Percentiles rank a stretch among this genome's conserved stretches.
These are phyloP conservation scores for Ceratocystis papillata DNA, from an alignment of 2,329 filamentous ascomycete species.

Conservation along the genomic window DNA sequence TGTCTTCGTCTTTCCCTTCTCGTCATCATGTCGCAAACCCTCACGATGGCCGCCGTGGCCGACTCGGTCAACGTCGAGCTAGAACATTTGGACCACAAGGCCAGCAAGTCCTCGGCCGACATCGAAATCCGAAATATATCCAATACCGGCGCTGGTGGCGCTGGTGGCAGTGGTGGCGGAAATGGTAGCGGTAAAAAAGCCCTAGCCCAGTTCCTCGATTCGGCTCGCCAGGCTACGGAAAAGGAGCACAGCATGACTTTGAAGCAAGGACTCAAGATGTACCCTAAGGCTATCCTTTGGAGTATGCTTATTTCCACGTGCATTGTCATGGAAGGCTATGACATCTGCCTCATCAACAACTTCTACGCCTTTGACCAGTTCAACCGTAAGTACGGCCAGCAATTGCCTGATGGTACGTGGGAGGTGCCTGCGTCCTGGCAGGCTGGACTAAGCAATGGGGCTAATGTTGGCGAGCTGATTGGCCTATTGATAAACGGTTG, in stretches of 20 bases:
- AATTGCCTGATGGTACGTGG: conserved; percentile 37
- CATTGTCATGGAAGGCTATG: conserved; percentile 86
- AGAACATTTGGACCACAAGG: conserved; percentile 40
- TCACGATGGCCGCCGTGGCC: conserved; percentile 21
- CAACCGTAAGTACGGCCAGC: conserved; percentile 46
- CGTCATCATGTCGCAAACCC: conserved; percentile 23
- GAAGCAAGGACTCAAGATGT: conserved; percentile 64
- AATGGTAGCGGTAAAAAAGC: conserved; percentile 35
- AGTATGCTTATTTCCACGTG: conserved; percentile 78
- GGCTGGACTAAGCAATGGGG: conserved; percentile 50
- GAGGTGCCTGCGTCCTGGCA: conserved; percentile 53
- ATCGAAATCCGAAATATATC: conserved; percentile 8
- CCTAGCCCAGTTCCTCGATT: conserved; percentile 29
- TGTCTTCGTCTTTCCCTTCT: neutral
- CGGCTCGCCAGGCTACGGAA: conserved; percentile 40
- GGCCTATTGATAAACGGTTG: conserved; percentile 56
- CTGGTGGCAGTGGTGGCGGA: neutral
- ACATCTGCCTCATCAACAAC: conserved; percentile 70
- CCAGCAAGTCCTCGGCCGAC: conserved; percentile 61
- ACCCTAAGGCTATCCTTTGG: conserved; percentile 79
- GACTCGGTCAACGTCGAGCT: conserved; percentile 23
- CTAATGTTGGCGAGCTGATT: conserved; percentile 52
- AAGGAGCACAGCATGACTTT: conserved; percentile 62
- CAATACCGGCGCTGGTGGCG: neutral
- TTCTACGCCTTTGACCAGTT: conserved; percentile 56